Conservation (phyloP, 2,329 filamentous ascomycete genomes). For the Nemania abortiva region DNA sequence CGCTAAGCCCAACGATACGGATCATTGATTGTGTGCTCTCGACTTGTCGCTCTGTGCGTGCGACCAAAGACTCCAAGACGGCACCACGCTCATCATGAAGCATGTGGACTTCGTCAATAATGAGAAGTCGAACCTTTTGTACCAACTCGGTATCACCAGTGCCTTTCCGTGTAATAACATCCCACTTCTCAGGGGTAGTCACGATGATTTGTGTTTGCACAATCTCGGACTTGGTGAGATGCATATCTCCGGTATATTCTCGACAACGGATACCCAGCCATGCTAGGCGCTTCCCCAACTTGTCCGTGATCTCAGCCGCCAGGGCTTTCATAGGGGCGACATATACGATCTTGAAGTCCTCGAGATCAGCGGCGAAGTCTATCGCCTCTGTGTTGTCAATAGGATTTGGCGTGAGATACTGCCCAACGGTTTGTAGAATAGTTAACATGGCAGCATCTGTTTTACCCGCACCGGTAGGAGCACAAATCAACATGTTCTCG, state of each 20-base stretch:
- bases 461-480: conserved; percentile 97
- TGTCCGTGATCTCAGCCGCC: conserved; percentile 95
- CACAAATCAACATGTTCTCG: conserved; percentile 99
- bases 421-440: conserved; percentile 88
- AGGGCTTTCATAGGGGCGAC: conserved; percentile 99
- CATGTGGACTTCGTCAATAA: conserved; percentile 99
- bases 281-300: conserved; percentile 88
- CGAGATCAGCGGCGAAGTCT: conserved; percentile 83
- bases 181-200: conserved; percentile 99
- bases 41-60: conserved; percentile 93
- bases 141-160: conserved; percentile 98
- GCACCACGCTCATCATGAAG: conserved; percentile 97
- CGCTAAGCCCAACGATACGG: conserved; percentile 93
- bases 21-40: conserved; percentile 98
- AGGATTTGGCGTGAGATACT: conserved; percentile 85
- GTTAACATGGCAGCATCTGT: conserved; percentile 98
- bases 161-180: conserved; percentile 96
- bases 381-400: conserved; percentile 77
- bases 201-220: conserved; percentile 97
- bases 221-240: conserved; percentile 96
- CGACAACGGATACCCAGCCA: conserved; percentile 95
- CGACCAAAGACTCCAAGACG: conserved; percentile 94
- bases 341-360: conserved; percentile 98
- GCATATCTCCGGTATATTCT: conserved; percentile 98
- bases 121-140: conserved; percentile 94